Evolutionary conservation across 106 monocot species (phyloP).

Genomic region (Dioscorea zingiberensis): DNA sequence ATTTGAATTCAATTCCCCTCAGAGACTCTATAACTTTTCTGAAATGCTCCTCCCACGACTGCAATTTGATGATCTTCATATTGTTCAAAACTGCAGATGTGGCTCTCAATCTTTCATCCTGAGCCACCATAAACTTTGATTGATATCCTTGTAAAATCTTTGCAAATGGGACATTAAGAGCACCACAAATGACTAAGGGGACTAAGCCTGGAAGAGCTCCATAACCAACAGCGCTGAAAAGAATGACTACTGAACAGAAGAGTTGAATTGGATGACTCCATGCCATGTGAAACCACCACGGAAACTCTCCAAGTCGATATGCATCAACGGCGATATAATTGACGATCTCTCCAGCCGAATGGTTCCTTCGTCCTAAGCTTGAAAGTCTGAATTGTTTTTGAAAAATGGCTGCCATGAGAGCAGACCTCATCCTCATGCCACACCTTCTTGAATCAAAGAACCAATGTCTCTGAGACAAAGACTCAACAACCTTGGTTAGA

Average conservation of each 20-base stretch:
- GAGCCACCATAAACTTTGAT: conserved; percentile 54
- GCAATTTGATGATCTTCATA: conserved; percentile 82
- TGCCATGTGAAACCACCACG: conserved; percentile 73
- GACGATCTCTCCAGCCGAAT: conserved; percentile 67
- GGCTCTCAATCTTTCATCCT: conserved; percentile 56
- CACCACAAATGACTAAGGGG: conserved; percentile 35
- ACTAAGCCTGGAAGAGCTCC: conserved; percentile 52
- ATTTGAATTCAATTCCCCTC: conserved; percentile 54
- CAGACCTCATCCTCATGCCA: conserved; percentile 75
- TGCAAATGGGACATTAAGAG: conserved; percentile 64
- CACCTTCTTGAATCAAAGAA: conserved; percentile 57
- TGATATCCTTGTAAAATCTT: conserved; percentile 54
- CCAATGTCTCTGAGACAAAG: conserved; percentile 85
- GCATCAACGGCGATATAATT: conserved; percentile 84
- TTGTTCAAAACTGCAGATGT: conserved; percentile 61
- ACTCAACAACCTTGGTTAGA: conserved; percentile 40
- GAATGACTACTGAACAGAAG: conserved; percentile 29
- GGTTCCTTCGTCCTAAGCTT: conserved; percentile 26
- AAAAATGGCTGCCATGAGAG: conserved; percentile 60
- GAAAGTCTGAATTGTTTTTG: conserved; percentile 64
- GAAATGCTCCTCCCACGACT: conserved; percentile 82
- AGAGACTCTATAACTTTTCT: conserved; percentile 27
- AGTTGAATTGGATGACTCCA: conserved; percentile 66
- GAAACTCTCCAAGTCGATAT: conserved; percentile 70
- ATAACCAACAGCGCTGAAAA: conserved; percentile 36